A percentile compares a stretch with the other conserved stretches of the same genome.
Evolutionary conservation across 2,329 filamentous ascomycete species (phyloP).

Genomic region (Pseudodiploospora longispora): DNA sequence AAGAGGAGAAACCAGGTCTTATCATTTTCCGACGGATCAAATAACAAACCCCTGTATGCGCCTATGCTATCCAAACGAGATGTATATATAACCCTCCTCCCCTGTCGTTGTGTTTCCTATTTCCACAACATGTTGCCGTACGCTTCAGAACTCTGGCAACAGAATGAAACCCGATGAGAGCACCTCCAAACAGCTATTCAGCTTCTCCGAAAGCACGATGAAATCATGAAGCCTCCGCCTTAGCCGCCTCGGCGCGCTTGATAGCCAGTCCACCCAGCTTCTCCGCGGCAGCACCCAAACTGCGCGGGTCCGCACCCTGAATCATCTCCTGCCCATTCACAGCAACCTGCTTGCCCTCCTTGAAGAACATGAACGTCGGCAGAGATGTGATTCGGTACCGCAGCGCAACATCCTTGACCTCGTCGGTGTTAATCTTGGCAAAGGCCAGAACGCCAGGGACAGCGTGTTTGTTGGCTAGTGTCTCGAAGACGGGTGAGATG

Average conservation of each 20-base stretch:
- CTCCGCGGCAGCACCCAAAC: slow-evolving; percentile 26
- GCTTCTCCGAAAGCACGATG: background rate
- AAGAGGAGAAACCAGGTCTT: no score
- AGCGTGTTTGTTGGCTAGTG: slow-evolving; percentile 19
- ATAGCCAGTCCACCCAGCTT: slow-evolving; percentile 29
- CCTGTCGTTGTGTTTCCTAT: background rate
- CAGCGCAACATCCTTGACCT: slow-evolving; percentile 63
- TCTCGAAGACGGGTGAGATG: slow-evolving; percentile 37
- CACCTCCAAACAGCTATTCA: no score
- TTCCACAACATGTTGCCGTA: no score
- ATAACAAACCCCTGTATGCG: background rate
- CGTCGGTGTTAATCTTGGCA: slow-evolving; percentile 87
- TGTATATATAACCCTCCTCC: background rate
- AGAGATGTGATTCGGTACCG: slow-evolving; percentile 79
- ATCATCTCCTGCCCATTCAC: slow-evolving; percentile 24
- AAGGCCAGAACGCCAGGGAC: slow-evolving; percentile 55
- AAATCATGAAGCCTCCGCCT: slow-evolving; percentile 7
- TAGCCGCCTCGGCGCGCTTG: slow-evolving; percentile 19
- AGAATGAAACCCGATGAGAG: no score
- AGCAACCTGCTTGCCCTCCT: slow-evolving; percentile 47
- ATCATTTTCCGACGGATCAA: no score
- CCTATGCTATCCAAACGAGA: background rate
- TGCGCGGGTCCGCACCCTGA: slow-evolving; percentile 24
- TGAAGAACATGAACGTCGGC: slow-evolving; percentile 89
- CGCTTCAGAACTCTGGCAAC: no score